Percentiles rank a stretch among this genome's conserved stretches.
Conservation (phyloP, 768 basidiomycete species). For the Pleurotus platypus region DNA sequence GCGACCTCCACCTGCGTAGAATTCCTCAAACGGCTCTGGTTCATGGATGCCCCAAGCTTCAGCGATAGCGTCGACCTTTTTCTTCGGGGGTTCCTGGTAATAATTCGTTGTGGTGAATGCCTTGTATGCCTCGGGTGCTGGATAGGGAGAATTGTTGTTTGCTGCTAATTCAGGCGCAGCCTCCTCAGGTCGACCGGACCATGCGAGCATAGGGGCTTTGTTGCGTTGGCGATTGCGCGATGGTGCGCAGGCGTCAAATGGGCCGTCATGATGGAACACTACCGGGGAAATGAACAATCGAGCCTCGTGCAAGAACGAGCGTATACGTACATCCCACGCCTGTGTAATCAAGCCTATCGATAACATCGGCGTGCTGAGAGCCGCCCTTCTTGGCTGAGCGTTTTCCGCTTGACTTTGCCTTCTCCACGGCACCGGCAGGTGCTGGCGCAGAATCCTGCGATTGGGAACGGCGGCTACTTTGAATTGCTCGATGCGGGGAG, state of each 20-base stretch:
- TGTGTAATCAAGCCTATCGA: slow-evolving; percentile 84
- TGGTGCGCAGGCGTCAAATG: slow-evolving; percentile 89
- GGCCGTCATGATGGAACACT: slow-evolving; percentile 94
- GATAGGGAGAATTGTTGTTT: slow-evolving; percentile 43
- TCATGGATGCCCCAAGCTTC: slow-evolving; percentile 94
- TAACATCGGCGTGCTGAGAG: slow-evolving; percentile 82
- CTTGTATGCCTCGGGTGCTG: slow-evolving; percentile 43
- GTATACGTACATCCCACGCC: slow-evolving; percentile 73
- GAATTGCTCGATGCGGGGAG: slow-evolving; percentile 16
- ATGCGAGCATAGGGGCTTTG: slow-evolving; percentile 83
- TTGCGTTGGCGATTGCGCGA: slow-evolving; percentile 80
- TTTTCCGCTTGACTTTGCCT: slow-evolving; percentile 37
- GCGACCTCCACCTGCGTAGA: slow-evolving; percentile 76
- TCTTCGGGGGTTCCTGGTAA: slow-evolving; percentile 64
- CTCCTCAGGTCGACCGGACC: slow-evolving; percentile 41
- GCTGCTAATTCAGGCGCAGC: slow-evolving; percentile 30
- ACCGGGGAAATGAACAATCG: slow-evolving; percentile 9
- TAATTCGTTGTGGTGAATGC: slow-evolving; percentile 40
- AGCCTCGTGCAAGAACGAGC: slow-evolving; percentile 10
- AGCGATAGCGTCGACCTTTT: slow-evolving; percentile 84
- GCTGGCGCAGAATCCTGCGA: slow-evolving; percentile 40
- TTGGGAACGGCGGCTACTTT: slow-evolving; percentile 36
- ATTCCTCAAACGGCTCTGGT: slow-evolving; percentile 89
- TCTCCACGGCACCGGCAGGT: slow-evolving; percentile 23
- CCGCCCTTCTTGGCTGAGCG: slow-evolving; percentile 63